A percentile compares a stretch with the other conserved stretches of the same genome.
Conservation (phyloP, 805 yeast species). For the Candida incommunis region DNA sequence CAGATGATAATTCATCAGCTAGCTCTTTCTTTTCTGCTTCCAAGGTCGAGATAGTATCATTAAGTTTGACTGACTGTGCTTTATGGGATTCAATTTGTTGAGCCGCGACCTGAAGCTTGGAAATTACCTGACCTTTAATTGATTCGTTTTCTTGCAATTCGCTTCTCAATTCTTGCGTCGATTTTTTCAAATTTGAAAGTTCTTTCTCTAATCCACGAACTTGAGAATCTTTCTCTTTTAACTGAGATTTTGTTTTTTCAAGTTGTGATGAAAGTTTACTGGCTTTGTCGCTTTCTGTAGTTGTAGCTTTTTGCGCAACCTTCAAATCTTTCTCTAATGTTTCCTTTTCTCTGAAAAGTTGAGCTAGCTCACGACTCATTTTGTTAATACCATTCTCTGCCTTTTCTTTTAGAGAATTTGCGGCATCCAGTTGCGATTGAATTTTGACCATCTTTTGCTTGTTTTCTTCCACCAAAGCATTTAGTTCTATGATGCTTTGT, state of each 20-base stretch:
- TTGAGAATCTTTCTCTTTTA: slow-evolving; percentile 8
- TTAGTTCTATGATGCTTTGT: slow-evolving; percentile 19
- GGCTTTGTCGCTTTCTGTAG: background rate
- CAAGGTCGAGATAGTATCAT: slow-evolving; percentile 11
- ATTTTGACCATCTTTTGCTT: slow-evolving; percentile 21
- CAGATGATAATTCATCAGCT: slow-evolving; percentile 8
- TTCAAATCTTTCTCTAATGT: slow-evolving; percentile 10
- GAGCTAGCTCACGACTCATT: slow-evolving; percentile 72
- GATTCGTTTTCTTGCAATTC: slow-evolving; percentile 15
- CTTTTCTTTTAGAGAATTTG: slow-evolving; percentile 35
- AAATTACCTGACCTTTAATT: slow-evolving; percentile 29
- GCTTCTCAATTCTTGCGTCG: slow-evolving; percentile 14
- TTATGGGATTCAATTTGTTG: slow-evolving; percentile 15
- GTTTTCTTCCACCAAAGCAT: slow-evolving; percentile 18
- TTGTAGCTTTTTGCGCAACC: background rate
- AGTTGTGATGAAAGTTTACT: slow-evolving; percentile 5
- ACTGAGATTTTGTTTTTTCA: slow-evolving; percentile 14
- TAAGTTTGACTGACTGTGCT: slow-evolving; percentile 2
- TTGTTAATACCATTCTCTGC: slow-evolving; percentile 84
- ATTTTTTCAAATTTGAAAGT: slow-evolving; percentile 2
- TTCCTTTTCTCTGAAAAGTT: slow-evolving; percentile 45
- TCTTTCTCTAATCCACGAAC: slow-evolving; percentile 11
- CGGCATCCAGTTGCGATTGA: slow-evolving; percentile 20
- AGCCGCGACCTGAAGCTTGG: slow-evolving; percentile 32
- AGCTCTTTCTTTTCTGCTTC: slow-evolving; percentile 11